A percentile compares a stretch with the other conserved stretches of the same genome.
These are phyloP conservation scores for Gelatoporia subvermispora DNA, from an alignment of 768 basidiomycete species.

Conservation along the genomic window DNA sequence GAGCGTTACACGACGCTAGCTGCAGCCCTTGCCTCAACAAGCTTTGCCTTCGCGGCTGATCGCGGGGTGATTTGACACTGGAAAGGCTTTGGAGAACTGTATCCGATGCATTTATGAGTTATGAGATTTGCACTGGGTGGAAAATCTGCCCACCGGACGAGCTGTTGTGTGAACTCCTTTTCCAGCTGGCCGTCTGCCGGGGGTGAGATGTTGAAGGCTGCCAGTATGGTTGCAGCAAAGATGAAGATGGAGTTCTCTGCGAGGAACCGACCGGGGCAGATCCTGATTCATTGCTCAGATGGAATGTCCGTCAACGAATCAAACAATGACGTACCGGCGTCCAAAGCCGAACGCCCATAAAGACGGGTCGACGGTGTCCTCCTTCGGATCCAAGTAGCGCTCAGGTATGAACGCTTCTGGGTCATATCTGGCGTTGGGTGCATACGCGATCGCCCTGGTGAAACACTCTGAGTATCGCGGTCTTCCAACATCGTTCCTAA, in stretches of 20 bases:
- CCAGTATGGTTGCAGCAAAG: slow-evolving; percentile 5
- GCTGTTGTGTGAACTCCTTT: slow-evolving; percentile 1
- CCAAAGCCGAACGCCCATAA: slow-evolving; percentile 11
- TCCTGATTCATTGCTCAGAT: neutral
- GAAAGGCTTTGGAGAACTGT: no score
- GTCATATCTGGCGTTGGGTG: slow-evolving; percentile 7
- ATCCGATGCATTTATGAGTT: no score
- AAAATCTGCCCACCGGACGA: slow-evolving; percentile 5
- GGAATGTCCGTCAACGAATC: neutral
- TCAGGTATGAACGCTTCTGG: slow-evolving; percentile 15
- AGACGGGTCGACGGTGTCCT: slow-evolving; percentile 1
- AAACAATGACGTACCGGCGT: slow-evolving; percentile 1
- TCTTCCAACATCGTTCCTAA: no score
- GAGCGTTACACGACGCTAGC: no score
- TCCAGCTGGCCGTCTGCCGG: neutral
- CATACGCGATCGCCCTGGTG: slow-evolving; percentile 8
- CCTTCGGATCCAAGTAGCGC: slow-evolving; percentile 9
- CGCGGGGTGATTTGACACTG: no score
- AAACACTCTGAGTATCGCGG: neutral
- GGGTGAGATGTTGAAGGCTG: slow-evolving; percentile 10
- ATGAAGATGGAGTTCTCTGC: slow-evolving; percentile 15
- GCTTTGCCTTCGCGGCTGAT: no score
- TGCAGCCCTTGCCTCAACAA: no score
- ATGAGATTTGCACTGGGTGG: neutral
- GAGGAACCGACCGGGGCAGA: slow-evolving; percentile 12